These are phyloP conservation scores for Monilinia polystroma DNA, from an alignment of 2,329 filamentous ascomycete species.

Conservation along the genomic window DNA sequence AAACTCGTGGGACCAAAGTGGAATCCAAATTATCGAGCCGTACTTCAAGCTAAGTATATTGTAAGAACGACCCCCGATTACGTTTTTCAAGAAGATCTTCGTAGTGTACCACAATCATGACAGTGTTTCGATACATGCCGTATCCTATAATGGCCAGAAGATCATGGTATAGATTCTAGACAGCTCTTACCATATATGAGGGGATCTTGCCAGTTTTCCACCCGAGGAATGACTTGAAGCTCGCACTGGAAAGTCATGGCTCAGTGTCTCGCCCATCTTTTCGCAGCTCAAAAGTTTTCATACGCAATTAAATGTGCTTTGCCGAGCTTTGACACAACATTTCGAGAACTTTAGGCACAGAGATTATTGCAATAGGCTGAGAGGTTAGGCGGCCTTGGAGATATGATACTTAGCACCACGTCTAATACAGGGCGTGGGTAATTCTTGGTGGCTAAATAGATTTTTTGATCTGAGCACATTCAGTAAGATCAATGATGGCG, in stretches of 20 bases:
- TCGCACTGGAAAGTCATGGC: background rate
- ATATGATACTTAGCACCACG: background rate
- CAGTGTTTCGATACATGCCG: too few species aligned
- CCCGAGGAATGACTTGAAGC: background rate
- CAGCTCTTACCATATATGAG: too few species aligned
- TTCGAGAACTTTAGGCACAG: background rate
- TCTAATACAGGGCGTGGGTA: background rate
- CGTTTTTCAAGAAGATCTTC: too few species aligned
- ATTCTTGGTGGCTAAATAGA: background rate
- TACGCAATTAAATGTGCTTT: background rate
- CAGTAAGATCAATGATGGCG: background rate
- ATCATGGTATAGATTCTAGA: too few species aligned
- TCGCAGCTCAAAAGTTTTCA: background rate
- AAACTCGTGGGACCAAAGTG: too few species aligned
- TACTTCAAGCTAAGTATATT: too few species aligned
- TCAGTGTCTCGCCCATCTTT: background rate
- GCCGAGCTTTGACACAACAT: background rate
- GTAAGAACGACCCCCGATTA: too few species aligned
- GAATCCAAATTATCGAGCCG: too few species aligned
- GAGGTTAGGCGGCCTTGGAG: background rate
- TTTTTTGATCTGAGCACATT: background rate
- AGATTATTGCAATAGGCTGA: background rate
- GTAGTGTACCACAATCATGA: too few species aligned
- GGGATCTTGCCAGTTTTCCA: too few species aligned
- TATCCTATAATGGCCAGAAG: too few species aligned